Evolutionary conservation across 805 yeast species (phyloP).

Genomic region (Saccharomycopsis capsularis): DNA sequence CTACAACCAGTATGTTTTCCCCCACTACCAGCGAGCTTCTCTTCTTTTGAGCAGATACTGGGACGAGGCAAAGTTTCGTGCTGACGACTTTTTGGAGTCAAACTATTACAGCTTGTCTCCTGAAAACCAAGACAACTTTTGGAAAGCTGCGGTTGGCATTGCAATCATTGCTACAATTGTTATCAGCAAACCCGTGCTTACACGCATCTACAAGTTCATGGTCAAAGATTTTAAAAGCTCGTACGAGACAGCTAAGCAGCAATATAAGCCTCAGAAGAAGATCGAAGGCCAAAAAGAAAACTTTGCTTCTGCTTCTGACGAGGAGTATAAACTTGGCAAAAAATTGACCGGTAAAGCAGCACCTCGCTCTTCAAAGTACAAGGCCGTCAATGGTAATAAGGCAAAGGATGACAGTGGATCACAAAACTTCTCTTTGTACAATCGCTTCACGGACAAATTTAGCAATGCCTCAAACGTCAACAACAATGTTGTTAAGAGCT

Average conservation of each 20-base stretch:
- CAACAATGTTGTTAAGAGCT: background rate
- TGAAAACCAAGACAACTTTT: constrained; percentile 10
- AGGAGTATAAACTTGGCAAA: background rate
- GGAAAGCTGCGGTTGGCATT: background rate
- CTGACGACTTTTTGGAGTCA: constrained; percentile 6
- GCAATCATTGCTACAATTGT: background rate
- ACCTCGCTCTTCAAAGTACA: background rate
- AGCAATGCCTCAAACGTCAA: background rate
- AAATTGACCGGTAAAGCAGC: background rate
- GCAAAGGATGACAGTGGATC: background rate
- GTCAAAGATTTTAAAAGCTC: constrained; percentile 15
- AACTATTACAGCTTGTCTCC: constrained; percentile 9
- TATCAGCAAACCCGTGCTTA: constrained; percentile 4
- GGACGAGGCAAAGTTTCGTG: background rate
- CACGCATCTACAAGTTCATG: background rate
- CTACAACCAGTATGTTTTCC: constrained; percentile 5
- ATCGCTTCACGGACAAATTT: constrained; percentile 3
- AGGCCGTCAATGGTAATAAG: background rate
- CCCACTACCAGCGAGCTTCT: background rate
- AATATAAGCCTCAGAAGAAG: constrained; percentile 1
- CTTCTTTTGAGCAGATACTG: background rate
- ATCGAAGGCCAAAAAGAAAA: background rate
- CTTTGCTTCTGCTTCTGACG: constrained; percentile 2
- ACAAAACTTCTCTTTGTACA: background rate
- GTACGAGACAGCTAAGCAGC: constrained; percentile 11